Evolutionary conservation across 2,329 filamentous ascomycete genomes (phyloP), one percentile per base, ranked within the genome.

Genomic region (Chaetomiaceae sp.): DNA sequence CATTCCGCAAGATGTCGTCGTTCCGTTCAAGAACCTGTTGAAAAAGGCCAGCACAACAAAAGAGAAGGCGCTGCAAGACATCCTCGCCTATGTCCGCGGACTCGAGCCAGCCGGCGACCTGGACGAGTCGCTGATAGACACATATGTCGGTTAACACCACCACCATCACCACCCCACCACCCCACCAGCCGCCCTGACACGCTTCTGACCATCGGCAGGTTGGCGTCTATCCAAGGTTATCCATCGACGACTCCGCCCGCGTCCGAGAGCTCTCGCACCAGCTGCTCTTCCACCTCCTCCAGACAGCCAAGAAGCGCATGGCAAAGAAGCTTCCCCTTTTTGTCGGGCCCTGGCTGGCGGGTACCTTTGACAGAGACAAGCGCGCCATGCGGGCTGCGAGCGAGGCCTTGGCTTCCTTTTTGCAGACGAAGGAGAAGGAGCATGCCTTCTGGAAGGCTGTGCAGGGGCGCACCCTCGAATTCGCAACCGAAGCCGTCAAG

Each of bases 31-130:
- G 69, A 96, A 95, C 60, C 71, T 96, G 3, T 78, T 85, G 44
- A 99, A 97, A 72, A 95, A 93, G 70, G 92, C 96, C 71, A 86
- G 85, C 62, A 95, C 83, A 10, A 99, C 93, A 33, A 95, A 96
- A 66, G 78, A 86, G 7, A 96, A 92, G 67, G 92, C 89, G 0
- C 73, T 99, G 23, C 91, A 97, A 61, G 92, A 97, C 46, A 70
- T 99, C 17, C 76, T 89, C 42, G 67, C 78, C 30, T 79, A 86
- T 63, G 73, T 88, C 34, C 74, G 77, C 57, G 68, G 70, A 12
- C 78, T 73, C 66, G 76, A 68, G 37, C 76, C 66, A 65, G 78
- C 76, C 49, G 72, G 77, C 59, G 81, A 78, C 27, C 73, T 87
- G 16, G 90, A 96, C 63, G 88, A 96, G 60, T 76, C 83, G 10